Percentiles rank a stretch among this genome's conserved stretches.
Conservation (phyloP, 2,329 filamentous ascomycete genomes). For the Orbilia brochopaga region DNA sequence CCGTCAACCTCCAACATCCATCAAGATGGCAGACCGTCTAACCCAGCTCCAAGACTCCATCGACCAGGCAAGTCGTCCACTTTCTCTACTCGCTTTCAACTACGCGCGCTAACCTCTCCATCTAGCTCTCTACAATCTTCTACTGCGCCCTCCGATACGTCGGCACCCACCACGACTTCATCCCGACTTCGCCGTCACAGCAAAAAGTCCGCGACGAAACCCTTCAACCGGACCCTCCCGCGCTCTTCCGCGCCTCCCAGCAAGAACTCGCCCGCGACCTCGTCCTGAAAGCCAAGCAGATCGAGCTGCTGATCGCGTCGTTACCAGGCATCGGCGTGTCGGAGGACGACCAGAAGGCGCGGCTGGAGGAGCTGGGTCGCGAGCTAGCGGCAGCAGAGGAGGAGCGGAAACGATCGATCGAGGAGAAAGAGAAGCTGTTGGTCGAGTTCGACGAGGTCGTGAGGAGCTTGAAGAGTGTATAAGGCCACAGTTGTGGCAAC, state of each 20-base stretch:
- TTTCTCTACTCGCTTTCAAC: slow-evolving; percentile 1
- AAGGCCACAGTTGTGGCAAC: slow-evolving; percentile 51
- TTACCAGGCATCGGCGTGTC: slow-evolving; percentile 80
- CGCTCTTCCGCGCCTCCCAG: slow-evolving; percentile 68
- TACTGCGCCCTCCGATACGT: slow-evolving; percentile 71
- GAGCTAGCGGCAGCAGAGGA: slow-evolving; percentile 69
- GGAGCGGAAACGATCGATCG: slow-evolving; percentile 68
- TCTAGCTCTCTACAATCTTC: slow-evolving; percentile 71
- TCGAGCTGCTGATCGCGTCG: slow-evolving; percentile 75
- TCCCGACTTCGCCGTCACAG: slow-evolving; percentile 65
- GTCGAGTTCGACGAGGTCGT: slow-evolving; percentile 68
- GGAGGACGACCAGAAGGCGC: slow-evolving; percentile 74
- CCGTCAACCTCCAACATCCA: neutral
- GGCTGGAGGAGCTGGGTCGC: slow-evolving; percentile 70
- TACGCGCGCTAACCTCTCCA: slow-evolving; percentile 9
- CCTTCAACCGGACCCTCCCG: slow-evolving; percentile 15
- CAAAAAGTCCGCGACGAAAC: slow-evolving; percentile 55
- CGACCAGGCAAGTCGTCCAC: slow-evolving; percentile 68
- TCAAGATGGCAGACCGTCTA: slow-evolving; percentile 72
- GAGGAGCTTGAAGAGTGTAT: slow-evolving; percentile 67
- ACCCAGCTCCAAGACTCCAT: slow-evolving; percentile 86
- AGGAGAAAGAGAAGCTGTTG: slow-evolving; percentile 69
- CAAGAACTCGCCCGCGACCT: slow-evolving; percentile 77
- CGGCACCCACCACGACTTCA: slow-evolving; percentile 71
- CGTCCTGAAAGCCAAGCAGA: slow-evolving; percentile 80